These are phyloP conservation scores for Solanum habrochaites DNA, from an alignment of 257 asterid genomes.

Conservation along the genomic window DNA sequence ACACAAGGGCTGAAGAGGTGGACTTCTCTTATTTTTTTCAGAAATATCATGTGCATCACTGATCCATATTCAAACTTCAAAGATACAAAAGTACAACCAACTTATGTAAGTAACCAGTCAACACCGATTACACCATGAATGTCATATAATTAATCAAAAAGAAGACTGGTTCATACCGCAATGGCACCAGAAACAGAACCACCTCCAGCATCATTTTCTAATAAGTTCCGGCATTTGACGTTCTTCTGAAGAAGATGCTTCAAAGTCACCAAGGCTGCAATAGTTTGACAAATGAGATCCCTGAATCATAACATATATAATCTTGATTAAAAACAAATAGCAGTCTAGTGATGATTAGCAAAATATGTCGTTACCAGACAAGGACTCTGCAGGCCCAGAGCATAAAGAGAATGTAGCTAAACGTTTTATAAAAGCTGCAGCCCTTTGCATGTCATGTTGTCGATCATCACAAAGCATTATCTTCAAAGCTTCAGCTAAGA, in stretches of 20 bases:
- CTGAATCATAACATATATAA: not conserved
- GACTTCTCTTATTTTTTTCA: not conserved
- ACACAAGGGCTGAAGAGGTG: not conserved
- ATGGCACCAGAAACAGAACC: slow-evolving; percentile 95
- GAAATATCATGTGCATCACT: not conserved
- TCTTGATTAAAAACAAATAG: not conserved
- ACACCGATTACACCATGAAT: not conserved
- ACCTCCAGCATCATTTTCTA: slow-evolving; percentile 94
- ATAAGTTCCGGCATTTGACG: slow-evolving; percentile 70
- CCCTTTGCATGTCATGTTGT: slow-evolving; percentile 94
- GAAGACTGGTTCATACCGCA: slow-evolving; percentile 39
- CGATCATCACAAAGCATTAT: slow-evolving; percentile 89
- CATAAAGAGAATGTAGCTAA: slow-evolving; percentile 67
- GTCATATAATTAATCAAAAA: not conserved
- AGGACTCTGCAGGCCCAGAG: slow-evolving; percentile 77
- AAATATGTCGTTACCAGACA: slow-evolving; percentile 50
- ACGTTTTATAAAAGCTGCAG: slow-evolving; percentile 93
- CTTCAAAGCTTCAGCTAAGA: slow-evolving; percentile 85
- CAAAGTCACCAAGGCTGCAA: slow-evolving; percentile 74
- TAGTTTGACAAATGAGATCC: not conserved
- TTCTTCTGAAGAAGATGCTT: slow-evolving; percentile 88
- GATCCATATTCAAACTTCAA: not conserved
- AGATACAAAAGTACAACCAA: not conserved
- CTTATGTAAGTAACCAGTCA: not conserved
- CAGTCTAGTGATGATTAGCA: not conserved